Evolutionary conservation across 768 basidiomycete species (phyloP).

Genomic region (Leucocoprinus birnbaumii): DNA sequence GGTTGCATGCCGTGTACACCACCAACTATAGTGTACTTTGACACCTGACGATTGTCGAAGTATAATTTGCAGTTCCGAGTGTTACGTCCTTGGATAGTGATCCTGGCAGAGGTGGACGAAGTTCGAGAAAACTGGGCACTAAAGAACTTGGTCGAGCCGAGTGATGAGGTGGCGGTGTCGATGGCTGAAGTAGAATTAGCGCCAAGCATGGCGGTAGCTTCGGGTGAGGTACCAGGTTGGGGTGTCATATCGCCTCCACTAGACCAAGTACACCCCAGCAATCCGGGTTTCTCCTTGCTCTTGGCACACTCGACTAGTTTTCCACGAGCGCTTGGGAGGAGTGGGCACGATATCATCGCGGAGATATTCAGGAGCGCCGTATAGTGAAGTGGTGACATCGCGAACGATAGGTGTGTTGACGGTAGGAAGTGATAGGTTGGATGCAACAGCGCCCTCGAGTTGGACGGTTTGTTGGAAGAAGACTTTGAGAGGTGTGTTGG

Average conservation of each 20-base stretch:
- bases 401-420: neutral
- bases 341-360: conserved; percentile 37
- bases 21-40: conserved; percentile 37
- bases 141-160: conserved; percentile 21
- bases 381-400: conserved; percentile 41
- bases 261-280: conserved; percentile 50
- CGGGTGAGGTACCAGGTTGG: conserved; percentile 28
- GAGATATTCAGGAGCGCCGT: conserved; percentile 42
- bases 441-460: conserved; percentile 27
- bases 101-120: conserved; percentile 38
- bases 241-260: conserved; percentile 30
- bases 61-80: conserved; percentile 63
- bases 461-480: conserved; percentile 66
- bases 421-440: conserved; percentile 13
- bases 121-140: conserved; percentile 36
- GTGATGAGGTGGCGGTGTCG: neutral
- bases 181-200: no score
- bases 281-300: conserved; percentile 25
- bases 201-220: neutral
- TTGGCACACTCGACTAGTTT: conserved; percentile 30
- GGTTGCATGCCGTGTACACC: conserved; percentile 34
- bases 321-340: conserved; percentile 48
- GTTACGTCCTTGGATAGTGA: conserved; percentile 53
- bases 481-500: conserved; percentile 59
- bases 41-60: conserved; percentile 42